Base-by-base conservation (phyloP, 257 asterid genomes). In the Solanum virginianum region DNA sequence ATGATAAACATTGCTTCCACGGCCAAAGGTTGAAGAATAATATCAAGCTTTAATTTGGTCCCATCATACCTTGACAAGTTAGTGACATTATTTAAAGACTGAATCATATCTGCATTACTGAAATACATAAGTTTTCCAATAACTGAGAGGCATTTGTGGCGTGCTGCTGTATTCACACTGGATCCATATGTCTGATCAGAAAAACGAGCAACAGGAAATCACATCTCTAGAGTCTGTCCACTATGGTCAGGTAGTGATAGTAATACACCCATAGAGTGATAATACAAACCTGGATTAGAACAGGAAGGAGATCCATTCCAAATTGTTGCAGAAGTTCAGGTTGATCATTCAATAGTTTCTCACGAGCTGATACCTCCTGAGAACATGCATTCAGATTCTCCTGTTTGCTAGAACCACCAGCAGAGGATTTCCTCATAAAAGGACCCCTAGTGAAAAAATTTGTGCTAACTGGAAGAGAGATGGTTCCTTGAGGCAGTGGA, bases 71-170 rank as follows among this genome's bases (percentile, higher is more conserved):
- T 95, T 69, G 99, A 92, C 70, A 97, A 90, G 85, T 97, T 97
- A 72, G 99, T 94, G 59, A 68, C 90, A 85, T 88, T 94, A 68
- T 88, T 89, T 81, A 97, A 88, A 80, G 93, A 93, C 63, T 95
- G 97, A 82, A 95, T 94, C 95, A 91, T 90, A 90, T 94, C 99
- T 16, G 98, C 92, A 56, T 92, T 80, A 90, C 99, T 93, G 90
- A 97, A 97, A 90, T 94, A 95, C 99, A 97, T 93, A 84, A 95
- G 96, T 86, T 95, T 95, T 70, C 98, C 98, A 29, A 97, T 95
- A 72, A 92, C 99, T 32, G 99, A 94, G 85, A 97, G 98, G 86
- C 99, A 97, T 89, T 94, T 95, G 91, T 97, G 97, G 80, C 99
- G 98, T 83, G 95, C 99, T 74, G 96, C 95, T 86, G 95, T 96